Conservation (phyloP, 108 stramenopile species). For the Poteriospumella lacustris region DNA sequence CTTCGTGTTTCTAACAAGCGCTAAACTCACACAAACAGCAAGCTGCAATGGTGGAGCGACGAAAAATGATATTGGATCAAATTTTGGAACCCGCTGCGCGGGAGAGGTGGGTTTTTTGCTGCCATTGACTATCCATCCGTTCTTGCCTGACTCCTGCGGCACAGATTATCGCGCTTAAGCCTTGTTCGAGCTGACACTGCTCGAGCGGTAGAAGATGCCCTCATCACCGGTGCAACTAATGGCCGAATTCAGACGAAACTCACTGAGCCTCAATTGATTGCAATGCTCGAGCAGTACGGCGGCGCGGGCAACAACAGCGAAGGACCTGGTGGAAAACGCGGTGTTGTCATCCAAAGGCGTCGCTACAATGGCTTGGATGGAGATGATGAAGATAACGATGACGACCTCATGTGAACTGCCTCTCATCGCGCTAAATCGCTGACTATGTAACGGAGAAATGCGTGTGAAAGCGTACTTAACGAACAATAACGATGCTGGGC, state of each 20-base stretch:
- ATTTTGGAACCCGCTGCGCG: slow-evolving; percentile 3
- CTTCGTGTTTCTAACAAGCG: too few species aligned
- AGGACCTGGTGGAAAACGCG: background rate
- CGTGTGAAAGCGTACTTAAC: too few species aligned
- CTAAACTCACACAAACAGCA: too few species aligned
- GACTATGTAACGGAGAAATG: too few species aligned
- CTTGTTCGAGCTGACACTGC: background rate
- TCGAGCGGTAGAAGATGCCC: slow-evolving; percentile 3
- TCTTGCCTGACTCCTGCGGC: background rate
- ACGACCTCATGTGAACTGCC: background rate
- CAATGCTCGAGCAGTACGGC: background rate
- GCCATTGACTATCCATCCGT: background rate
- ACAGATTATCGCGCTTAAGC: background rate
- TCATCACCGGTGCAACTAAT: slow-evolving; percentile 2
- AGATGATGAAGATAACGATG: slow-evolving; percentile 9
- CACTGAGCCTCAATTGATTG: background rate
- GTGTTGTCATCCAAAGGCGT: background rate
- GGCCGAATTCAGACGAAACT: background rate
- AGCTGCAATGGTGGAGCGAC: slow-evolving; percentile 1
- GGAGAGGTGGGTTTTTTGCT: background rate
- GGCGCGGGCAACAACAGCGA: background rate
- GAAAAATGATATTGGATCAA: slow-evolving; percentile 11
- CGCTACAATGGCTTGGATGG: background rate
- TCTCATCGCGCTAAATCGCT: too few species aligned
- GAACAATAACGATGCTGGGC: too few species aligned